These are phyloP conservation scores for Madurella fahalii DNA, from an alignment of 2,329 filamentous ascomycete genomes.

Conservation along the genomic window DNA sequence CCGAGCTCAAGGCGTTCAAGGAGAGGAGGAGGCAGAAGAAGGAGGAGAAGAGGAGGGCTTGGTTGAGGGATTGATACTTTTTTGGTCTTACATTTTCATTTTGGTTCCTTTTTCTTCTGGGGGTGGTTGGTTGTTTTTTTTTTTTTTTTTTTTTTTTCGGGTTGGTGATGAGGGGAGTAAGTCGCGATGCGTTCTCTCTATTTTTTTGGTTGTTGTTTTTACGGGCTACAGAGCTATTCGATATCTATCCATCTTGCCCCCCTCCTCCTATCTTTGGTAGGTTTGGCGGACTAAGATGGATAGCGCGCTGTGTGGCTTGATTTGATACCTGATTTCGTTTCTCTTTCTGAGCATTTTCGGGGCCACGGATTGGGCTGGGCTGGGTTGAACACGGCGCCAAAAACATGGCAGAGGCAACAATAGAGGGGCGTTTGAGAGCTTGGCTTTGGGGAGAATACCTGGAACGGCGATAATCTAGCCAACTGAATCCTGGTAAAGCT, in stretches of 20 bases:
- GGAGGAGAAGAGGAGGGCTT: conserved; percentile 89
- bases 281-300: background rate
- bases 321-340: background rate
- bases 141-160: background rate
- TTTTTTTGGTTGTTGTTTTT: background rate
- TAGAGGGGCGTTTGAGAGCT: conserved; percentile 8
- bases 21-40: conserved; percentile 86
- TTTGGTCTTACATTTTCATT: no score
- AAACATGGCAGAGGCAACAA: background rate
- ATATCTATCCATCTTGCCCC: background rate
- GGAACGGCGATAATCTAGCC: background rate
- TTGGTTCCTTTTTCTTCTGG: background rate
- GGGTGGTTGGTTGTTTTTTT: background rate
- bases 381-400: background rate
- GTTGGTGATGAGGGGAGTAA: background rate
- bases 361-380: conserved; percentile 1
- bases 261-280: background rate
- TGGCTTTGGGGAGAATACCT: background rate
- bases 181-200: background rate
- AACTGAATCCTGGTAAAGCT: background rate
- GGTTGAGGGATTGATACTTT: conserved; percentile 70
- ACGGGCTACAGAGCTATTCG: background rate
- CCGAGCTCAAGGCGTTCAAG: conserved; percentile 86
- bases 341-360: conserved; percentile 14
- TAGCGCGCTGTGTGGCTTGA: background rate